A percentile compares a stretch with the other conserved stretches of the same genome.
Evolutionary conservation across 2,329 filamentous ascomycete species (phyloP).

Genomic region (Fusarium sp.): DNA sequence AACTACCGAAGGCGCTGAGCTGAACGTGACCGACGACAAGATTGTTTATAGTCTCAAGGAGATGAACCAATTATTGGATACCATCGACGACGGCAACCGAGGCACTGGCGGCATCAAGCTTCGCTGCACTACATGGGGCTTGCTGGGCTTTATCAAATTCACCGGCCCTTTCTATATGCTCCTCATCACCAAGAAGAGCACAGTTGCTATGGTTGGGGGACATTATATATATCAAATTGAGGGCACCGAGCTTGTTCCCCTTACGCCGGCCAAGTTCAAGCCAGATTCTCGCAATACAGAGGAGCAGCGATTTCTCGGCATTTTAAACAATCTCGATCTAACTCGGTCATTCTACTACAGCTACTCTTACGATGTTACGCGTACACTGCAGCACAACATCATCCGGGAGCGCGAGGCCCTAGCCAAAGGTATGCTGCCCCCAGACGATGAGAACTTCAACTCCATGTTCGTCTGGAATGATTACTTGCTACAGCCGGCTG

Average conservation of each 20-base stretch:
- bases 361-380: conserved; percentile 96
- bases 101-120: conserved; percentile 89
- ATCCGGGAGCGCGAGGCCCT: conserved; percentile 79
- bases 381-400: conserved; percentile 92
- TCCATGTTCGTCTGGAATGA: conserved; percentile 99
- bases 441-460: conserved; percentile 76
- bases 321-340: conserved; percentile 90
- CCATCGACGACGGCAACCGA: conserved; percentile 95
- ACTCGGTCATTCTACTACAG: conserved; percentile 97
- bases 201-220: conserved; percentile 94
- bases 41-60: conserved; percentile 93
- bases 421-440: conserved; percentile 69
- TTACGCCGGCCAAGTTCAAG: conserved; percentile 81
- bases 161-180: conserved; percentile 98
- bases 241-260: conserved; percentile 87
- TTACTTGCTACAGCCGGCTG: conserved; percentile 83
- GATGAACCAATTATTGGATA: conserved; percentile 91
- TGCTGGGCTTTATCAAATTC: conserved; percentile 95
- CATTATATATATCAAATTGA: conserved; percentile 97
- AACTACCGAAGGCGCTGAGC: conserved; percentile 78
- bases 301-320: conserved; percentile 87
- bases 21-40: conserved; percentile 92
- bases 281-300: conserved; percentile 84
- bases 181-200: conserved; percentile 93
- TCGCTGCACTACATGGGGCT: conserved; percentile 90